A percentile compares a stretch with the other conserved stretches of the same genome.
phyloP scores from a whole-genome alignment of 371 early-diverging fungal genomes.

The Antonospora locustae region DNA sequence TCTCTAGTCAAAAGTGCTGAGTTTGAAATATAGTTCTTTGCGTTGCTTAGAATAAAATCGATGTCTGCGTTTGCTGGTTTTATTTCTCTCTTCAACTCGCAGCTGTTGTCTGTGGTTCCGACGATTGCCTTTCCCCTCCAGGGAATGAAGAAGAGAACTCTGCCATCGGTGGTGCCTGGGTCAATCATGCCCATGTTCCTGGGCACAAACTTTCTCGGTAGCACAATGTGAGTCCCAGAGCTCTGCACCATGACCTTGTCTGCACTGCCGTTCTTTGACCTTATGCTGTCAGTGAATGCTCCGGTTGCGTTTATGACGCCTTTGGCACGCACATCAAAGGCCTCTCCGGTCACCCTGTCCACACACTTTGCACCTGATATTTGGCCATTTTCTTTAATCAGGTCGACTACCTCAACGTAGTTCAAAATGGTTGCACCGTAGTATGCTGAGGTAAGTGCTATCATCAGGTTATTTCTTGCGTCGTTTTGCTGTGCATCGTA shows the following conservation, averaged over 20 bases:
- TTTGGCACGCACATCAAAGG: slow-evolving; percentile 70
- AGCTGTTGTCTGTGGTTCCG: slow-evolving; percentile 88
- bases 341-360: slow-evolving; percentile 73
- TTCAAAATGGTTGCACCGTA: slow-evolving; percentile 84
- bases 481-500: slow-evolving; percentile 96
- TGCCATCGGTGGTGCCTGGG: slow-evolving; percentile 83
- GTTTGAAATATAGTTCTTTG: slow-evolving; percentile 68
- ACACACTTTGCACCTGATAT: slow-evolving; percentile 66
- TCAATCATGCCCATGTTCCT: slow-evolving; percentile 86
- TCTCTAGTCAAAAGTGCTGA: slow-evolving; percentile 76
- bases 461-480: slow-evolving; percentile 82
- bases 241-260: slow-evolving; percentile 75
- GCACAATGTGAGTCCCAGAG: slow-evolving; percentile 83
- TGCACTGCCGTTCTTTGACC: slow-evolving; percentile 68
- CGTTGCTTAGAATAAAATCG: slow-evolving; percentile 79
- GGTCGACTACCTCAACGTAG: slow-evolving; percentile 70
- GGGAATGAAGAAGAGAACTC: slow-evolving; percentile 92
- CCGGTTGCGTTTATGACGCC: slow-evolving; percentile 84
- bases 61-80: slow-evolving; percentile 78
- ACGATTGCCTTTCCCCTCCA: slow-evolving; percentile 90
- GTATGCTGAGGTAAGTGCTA: slow-evolving; percentile 75
- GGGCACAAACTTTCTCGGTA: slow-evolving; percentile 77
- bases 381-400: slow-evolving; percentile 63
- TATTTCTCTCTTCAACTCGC: slow-evolving; percentile 64
- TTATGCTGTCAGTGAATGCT: slow-evolving; percentile 62